These are phyloP conservation scores for Mortierella sp. DNA, from an alignment of 371 early-diverging fungal species.

Conservation along the genomic window DNA sequence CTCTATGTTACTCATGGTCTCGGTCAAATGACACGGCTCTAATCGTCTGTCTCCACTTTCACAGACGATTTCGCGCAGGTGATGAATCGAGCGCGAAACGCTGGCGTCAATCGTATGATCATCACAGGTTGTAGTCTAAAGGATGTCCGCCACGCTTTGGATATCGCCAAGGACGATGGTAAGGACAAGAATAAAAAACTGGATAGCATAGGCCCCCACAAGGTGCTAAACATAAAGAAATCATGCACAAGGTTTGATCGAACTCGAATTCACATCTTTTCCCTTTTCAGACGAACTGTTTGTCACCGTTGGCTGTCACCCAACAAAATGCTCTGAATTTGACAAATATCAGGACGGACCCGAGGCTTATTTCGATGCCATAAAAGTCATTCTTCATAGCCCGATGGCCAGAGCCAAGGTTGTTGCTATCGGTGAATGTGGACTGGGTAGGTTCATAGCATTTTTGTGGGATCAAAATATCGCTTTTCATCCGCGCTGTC, in stretches of 20 bases:
- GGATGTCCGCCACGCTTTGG: slow-evolving; percentile 25
- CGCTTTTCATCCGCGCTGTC: too few relatives aligned
- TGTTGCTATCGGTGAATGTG: slow-evolving; percentile 94
- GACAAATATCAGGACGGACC: slow-evolving; percentile 65
- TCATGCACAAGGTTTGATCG: neutral
- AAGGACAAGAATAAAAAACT: too few relatives aligned
- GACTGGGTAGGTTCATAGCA: too few relatives aligned
- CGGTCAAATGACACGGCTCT: neutral
- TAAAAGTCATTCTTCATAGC: slow-evolving; percentile 59
- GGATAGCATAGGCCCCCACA: too few relatives aligned
- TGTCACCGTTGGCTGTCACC: slow-evolving; percentile 91
- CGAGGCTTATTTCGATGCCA: slow-evolving; percentile 67
- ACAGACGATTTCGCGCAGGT: slow-evolving; percentile 78
- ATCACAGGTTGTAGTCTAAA: slow-evolving; percentile 79
- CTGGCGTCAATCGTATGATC: slow-evolving; percentile 79
- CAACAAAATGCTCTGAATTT: slow-evolving; percentile 85
- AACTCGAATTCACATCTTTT: too few relatives aligned
- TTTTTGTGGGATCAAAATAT: too few relatives aligned
- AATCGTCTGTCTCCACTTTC: neutral
- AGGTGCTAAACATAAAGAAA: too few relatives aligned
- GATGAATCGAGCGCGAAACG: slow-evolving; percentile 71
- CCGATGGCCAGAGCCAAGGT: slow-evolving; percentile 60
- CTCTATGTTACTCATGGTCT: neutral
- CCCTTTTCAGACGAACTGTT: slow-evolving; percentile 58
- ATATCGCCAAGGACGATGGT: slow-evolving; percentile 27